These are phyloP conservation scores for Plasmodium knowlesi DNA, from an alignment of 169 alveolate genomes.

Conservation along the genomic window DNA sequence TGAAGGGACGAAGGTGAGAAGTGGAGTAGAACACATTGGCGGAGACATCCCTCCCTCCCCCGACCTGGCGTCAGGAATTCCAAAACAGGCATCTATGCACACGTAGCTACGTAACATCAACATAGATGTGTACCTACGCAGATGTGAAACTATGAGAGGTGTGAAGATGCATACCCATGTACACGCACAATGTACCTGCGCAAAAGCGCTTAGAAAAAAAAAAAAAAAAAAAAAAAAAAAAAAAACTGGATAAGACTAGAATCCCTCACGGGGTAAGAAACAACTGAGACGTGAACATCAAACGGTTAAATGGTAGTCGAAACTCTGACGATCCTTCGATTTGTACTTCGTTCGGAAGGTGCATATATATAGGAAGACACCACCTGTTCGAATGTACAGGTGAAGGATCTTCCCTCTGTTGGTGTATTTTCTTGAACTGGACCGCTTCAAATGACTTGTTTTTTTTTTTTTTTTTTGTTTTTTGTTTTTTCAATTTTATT, in stretches of 20 bases:
- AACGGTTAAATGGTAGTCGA: background rate
- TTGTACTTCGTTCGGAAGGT: background rate
- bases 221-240: background rate
- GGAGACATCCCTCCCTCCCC: too few relatives aligned
- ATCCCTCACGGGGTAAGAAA: background rate
- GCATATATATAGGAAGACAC: background rate
- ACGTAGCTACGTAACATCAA: background rate
- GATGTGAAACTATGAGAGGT: background rate
- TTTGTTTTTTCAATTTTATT: too few relatives aligned
- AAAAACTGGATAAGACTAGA: background rate
- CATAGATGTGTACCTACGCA: background rate
- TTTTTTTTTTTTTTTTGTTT: too few relatives aligned
- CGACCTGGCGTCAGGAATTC: too few relatives aligned
- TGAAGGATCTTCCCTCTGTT: background rate
- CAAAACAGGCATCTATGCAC: too few relatives aligned
- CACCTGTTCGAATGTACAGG: background rate
- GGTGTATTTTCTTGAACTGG: background rate
- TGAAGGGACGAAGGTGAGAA: too few relatives aligned
- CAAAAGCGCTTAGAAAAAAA: background rate
- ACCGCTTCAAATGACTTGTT: background rate
- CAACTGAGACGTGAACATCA: background rate
- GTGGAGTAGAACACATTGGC: too few relatives aligned
- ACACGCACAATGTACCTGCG: background rate
- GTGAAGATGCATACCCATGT: background rate
- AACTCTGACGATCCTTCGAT: background rate